Conservation (phyloP, 2,329 filamentous ascomycete species). For the Sarocladium strictum region DNA sequence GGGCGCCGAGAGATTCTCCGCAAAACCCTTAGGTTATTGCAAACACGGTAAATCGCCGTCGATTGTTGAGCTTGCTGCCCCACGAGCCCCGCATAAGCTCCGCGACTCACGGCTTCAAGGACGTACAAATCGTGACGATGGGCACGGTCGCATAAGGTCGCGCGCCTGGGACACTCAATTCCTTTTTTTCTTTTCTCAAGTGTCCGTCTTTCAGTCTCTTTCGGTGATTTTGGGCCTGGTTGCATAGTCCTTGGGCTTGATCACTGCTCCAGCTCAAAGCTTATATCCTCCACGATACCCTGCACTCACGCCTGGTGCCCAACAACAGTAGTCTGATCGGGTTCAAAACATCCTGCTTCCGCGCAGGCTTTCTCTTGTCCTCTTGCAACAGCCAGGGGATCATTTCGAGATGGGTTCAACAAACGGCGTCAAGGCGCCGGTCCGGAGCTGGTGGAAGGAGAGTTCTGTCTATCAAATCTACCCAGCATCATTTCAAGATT, state of each 20-base stretch:
- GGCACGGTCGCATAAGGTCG: not conserved
- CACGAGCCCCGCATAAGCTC: constrained; percentile 6
- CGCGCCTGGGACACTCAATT: not conserved
- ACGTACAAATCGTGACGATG: constrained; percentile 3
- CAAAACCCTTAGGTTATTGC: not conserved
- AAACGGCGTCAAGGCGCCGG: constrained; percentile 15
- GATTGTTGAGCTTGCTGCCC: not conserved
- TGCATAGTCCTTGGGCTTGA: too few species aligned
- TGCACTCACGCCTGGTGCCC: not conserved
- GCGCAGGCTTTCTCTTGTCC: not conserved
- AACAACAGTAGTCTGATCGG: too few species aligned
- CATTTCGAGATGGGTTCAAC: not conserved
- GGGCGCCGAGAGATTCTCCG: not conserved
- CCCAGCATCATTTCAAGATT: constrained; percentile 55
- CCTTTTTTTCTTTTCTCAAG: not conserved
- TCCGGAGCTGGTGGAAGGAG: constrained; percentile 52
- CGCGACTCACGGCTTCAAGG: not conserved
- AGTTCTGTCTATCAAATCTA: constrained; percentile 57
- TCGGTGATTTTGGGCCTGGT: too few species aligned
- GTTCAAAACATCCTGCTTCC: too few species aligned
- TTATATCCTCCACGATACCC: not conserved
- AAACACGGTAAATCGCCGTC: constrained; percentile 8
- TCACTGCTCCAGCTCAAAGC: too few species aligned
- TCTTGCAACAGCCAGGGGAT: not conserved
- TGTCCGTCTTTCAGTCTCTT: not conserved